Base-by-base conservation (phyloP, 2,329 filamentous ascomycete genomes). In the Dothistroma pini region DNA sequence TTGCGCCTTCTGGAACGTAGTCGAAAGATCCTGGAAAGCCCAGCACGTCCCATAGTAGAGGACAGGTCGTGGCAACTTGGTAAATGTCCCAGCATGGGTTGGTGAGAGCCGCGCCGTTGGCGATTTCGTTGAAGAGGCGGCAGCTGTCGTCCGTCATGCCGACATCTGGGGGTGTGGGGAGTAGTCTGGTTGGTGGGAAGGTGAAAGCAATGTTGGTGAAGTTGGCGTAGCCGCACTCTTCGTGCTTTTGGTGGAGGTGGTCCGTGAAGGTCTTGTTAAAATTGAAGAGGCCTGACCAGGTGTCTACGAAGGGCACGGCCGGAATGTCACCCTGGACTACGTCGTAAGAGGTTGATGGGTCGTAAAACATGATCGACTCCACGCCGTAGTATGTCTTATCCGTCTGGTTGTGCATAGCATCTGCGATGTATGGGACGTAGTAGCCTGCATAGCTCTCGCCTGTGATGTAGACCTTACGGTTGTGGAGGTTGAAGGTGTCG, bases 1-100 rank as follows among this genome's bases (percentile, higher is more conserved):
- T 71, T 0, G 85, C 80, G 1, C 87, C 89, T 0, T 76, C 78
- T 0, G 89, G 88, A 0, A 83, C 69, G 74, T 92, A 93, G 21
- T 75, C 72, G 58, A 86, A 79, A 2, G 82, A 81, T n/a, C 87
- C 86, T 0, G 88, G 86, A 75, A 88, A 88, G 16, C 85, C 85
- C 2, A 93, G 79, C 0, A 89, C 84, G 60, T 91, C 86, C 81
- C 85, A 90, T 1, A 84, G 78, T 2, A 86, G 66, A 0, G 90
- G 90, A 71, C 90, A 95, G 12, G 86, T 89, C 4, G 85, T 86
- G 2, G 84, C 84, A 14, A 93, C 83, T 55, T 89, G 84, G 75
- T 93, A 95, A 11, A 90, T 78, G 72, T 91, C 86, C 76, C 89
- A 96, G 78, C 91, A 95, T 0, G 90, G 90, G 76, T 95, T 95